A percentile compares a stretch with the other conserved stretches of the same genome.
Evolutionary conservation across 345 rosid species (phyloP).

Genomic region (Sonneratia caseolaris): DNA sequence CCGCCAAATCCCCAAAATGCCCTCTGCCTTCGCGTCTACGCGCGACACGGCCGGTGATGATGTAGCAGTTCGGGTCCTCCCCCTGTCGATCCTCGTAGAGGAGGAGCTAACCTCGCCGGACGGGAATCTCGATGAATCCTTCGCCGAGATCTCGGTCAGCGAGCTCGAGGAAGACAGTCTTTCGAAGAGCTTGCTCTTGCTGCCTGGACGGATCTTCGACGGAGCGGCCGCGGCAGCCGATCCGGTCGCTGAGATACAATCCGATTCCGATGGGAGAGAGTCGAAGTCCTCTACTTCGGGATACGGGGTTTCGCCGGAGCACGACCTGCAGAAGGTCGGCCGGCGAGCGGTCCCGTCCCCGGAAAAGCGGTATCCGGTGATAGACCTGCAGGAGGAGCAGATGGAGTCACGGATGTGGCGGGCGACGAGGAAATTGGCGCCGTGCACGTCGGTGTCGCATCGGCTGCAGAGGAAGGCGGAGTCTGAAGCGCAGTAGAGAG

Average conservation of each 20-base stretch:
- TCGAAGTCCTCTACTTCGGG: constrained; percentile 4
- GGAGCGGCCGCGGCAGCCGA: constrained; percentile 6
- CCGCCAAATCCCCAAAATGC: constrained; percentile 26
- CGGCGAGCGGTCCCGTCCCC: not conserved
- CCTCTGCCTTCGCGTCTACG: constrained; percentile 17
- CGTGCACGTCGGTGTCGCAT: constrained; percentile 34
- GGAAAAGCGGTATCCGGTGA: constrained; percentile 9
- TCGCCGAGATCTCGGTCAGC: constrained; percentile 5
- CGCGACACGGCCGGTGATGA: not conserved
- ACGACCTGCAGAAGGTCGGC: not conserved
- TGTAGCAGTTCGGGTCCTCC: not conserved
- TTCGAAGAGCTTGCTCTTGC: not conserved
- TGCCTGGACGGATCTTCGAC: not conserved
- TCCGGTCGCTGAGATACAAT: constrained; percentile 22
- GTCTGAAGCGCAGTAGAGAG: constrained; percentile 31
- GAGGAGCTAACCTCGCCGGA: not conserved
- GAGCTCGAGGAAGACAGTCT: constrained; percentile 7
- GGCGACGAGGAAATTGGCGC: constrained; percentile 43
- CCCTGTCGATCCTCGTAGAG: not conserved
- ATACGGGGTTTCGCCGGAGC: not conserved
- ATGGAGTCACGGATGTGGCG: constrained; percentile 30
- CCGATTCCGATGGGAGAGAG: constrained; percentile 12
- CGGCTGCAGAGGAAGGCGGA: constrained; percentile 33
- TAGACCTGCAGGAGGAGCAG: constrained; percentile 14
- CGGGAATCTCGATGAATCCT: constrained; percentile 4